Conservation (phyloP, 2,329 filamentous ascomycete species). For the Aspergillus flavus region DNA sequence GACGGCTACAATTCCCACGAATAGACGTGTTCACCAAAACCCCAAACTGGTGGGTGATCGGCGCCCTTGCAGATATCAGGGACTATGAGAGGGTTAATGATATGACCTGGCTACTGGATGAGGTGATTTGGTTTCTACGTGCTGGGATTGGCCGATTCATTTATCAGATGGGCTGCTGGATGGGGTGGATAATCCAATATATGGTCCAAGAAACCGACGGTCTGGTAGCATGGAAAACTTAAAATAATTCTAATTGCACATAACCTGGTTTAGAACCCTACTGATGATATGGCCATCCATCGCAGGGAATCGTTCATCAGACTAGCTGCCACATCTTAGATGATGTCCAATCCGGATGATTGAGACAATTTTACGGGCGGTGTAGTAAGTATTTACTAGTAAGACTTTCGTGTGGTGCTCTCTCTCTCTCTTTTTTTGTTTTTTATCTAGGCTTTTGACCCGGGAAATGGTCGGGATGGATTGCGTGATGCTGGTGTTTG, state of each 20-base stretch:
- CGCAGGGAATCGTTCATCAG: background rate
- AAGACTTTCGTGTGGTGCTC: fast-evolving
- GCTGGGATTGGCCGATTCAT: background rate
- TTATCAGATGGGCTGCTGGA: background rate
- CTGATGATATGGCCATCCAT: background rate
- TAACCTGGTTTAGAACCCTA: background rate
- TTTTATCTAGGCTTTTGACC: background rate
- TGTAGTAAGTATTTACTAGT: background rate
- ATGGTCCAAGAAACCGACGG: background rate
- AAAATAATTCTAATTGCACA: background rate
- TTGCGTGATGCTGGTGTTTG: background rate
- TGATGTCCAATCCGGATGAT: background rate
- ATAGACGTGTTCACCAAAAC: background rate
- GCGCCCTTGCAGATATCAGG: background rate
- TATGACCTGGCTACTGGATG: background rate
- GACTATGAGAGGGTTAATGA: background rate
- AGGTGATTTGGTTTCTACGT: background rate
- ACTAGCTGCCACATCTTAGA: too few relatives aligned
- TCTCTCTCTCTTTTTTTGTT: background rate
- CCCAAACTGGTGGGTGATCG: background rate
- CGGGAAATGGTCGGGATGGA: background rate
- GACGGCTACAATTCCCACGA: too few relatives aligned
- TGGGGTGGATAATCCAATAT: background rate
- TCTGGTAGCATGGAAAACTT: background rate
- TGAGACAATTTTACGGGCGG: background rate